Base-by-base conservation (phyloP, 257 asterid genomes). In the Solanum piurae region DNA sequence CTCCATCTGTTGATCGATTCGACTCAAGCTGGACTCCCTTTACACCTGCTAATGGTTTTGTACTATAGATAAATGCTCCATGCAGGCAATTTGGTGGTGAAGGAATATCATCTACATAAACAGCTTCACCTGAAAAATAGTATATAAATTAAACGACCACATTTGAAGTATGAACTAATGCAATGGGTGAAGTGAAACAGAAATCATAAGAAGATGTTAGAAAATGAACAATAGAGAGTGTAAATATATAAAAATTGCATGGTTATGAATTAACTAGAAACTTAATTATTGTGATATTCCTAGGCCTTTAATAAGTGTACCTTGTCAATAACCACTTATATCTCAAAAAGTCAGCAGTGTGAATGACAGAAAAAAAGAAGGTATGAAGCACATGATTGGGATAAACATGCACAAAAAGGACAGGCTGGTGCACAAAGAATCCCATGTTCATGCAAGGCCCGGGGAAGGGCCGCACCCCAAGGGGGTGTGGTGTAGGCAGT, bases 61-160 rank as follows among this genome's bases (percentile, higher is more conserved):
- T 91, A 91, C 98, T 95, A 55, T 90, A 94, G n/a, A 94, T 91
- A 89, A 93, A 93, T 74, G 98, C 94, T 86, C 96, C 96, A 69
- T 94, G 87, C 73, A 94, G 90, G 86, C 97, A 95, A 86, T 87
- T 87, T 25, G 93, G 93, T 21, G 98, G 98, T 23, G 97, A 91
- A 10, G 98, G 98, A 87, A 93, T 92, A 87, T 95, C 98, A 90
- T 95, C 96, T 68, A 94, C 95, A 90, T 68, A 95, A 34, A 93
- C 94, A 71, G 97, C 97, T 89, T 95, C 98, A 89, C 98, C 98
- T 95, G 90, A 27, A 88, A 87, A 88, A 87, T 87, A 64, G 27
- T 37, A 6, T 12, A n/a, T 38, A 38, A n/a, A n/a, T n/a, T n/a
- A n/a, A 38, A 0, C 23, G 7, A 76, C 2, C 52, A 75, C 33